phyloP scores from a whole-genome alignment of 306 rosid genomes.

The Corylus heterophylla region DNA sequence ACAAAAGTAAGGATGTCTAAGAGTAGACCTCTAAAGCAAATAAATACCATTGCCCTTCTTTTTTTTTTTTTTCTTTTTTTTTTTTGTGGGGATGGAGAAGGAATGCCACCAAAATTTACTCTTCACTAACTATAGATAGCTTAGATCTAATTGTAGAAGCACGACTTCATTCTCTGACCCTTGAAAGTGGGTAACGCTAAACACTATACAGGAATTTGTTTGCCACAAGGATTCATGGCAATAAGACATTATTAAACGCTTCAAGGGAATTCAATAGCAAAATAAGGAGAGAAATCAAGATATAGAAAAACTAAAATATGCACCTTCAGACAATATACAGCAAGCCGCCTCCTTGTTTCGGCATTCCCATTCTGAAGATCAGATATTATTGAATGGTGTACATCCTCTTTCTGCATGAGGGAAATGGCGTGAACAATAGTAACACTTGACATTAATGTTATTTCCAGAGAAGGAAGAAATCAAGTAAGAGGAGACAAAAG shows the following conservation, averaged over 20 bases:
- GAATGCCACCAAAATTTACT: background rate
- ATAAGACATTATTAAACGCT: background rate
- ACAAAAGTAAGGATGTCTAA: background rate
- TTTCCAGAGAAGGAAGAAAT: conserved; percentile 8
- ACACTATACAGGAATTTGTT: background rate
- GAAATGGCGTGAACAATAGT: conserved; percentile 27
- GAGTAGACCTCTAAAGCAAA: background rate
- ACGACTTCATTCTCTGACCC: background rate
- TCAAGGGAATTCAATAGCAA: background rate
- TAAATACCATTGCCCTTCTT: too few species aligned
- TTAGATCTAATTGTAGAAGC: background rate
- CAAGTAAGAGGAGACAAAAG: conserved; percentile 28
- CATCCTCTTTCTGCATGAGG: conserved; percentile 86
- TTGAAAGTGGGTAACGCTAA: background rate
- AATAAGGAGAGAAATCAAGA: conserved; percentile 25
- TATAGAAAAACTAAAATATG: conserved; percentile 28
- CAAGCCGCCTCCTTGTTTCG: conserved; percentile 95
- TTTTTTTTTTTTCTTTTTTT: too few species aligned
- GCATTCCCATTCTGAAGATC: conserved; percentile 99
- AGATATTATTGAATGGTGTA: conserved; percentile 93
- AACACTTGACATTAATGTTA: conserved; percentile 19
- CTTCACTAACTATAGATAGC: background rate
- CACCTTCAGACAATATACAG: conserved; percentile 97
- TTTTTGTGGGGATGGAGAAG: background rate
- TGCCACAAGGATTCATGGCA: background rate